Evolutionary conservation across 2,329 filamentous ascomycete species (phyloP), one percentile per base, ranked within the genome.

Genomic region (Elsinoe australis): DNA sequence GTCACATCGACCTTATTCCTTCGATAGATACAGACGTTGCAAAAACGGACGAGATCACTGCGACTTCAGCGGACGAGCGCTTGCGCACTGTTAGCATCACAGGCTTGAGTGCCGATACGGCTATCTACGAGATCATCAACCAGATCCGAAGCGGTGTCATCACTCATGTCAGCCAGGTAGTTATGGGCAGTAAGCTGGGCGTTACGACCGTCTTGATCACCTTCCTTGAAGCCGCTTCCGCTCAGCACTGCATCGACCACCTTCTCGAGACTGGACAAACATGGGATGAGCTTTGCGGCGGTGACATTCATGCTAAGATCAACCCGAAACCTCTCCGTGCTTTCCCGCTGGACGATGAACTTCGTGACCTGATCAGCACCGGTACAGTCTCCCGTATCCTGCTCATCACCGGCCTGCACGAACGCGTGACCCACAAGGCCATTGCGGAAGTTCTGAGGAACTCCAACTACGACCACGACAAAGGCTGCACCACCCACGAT

Each of bases 21-120:
- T n/a, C n/a, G n/a, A n/a, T n/a, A n/a, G n/a, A n/a, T n/a, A n/a
- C n/a, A n/a, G n/a, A n/a, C n/a, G n/a, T n/a, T n/a, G n/a, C n/a
- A n/a, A n/a, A n/a, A n/a, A n/a, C n/a, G n/a, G n/a, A n/a, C n/a
- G n/a, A n/a, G n/a, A n/a, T n/a, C n/a, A n/a, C n/a, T n/a, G n/a
- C n/a, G n/a, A n/a, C n/a, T n/a, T n/a, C n/a, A n/a, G n/a, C n/a
- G n/a, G n/a, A n/a, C 4, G 22, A 17, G 14, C 39, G 39, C 14
- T 17, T 8, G n/a, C 45, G 45, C 22, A 48, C 45, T 14, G 45
- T 48, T 12, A 17, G 34, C 34, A 48, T 48, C 45, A 26, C 34
- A 7, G 22, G 22, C 7, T 9, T 31, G 7, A 14, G 21, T 6
- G 14, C 8, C 3, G 15, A 38, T 21, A 22, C 18, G 8, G n/a